Evolutionary conservation across 768 basidiomycete genomes (phyloP), one percentile per base, ranked within the genome.

Genomic region (Serendipita sp.): DNA sequence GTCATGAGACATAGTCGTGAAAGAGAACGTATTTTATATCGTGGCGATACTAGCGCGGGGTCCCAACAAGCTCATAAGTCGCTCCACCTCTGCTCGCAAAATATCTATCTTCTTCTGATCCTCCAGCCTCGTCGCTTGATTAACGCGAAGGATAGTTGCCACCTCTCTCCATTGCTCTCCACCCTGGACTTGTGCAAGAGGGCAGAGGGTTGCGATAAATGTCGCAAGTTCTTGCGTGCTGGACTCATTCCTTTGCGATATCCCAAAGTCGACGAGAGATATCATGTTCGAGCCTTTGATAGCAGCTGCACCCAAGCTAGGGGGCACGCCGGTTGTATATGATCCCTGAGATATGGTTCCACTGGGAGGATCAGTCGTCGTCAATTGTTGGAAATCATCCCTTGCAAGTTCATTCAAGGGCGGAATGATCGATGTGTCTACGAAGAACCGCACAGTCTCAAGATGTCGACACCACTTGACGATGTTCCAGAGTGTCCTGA

Each of bases 391-490:
- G 18, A 31, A 10, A 23, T 52, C 48, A 10, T 52, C 18, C 31
- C 48, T 18, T 6, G 55, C 55, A 23, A 60, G 55, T 10, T 29
- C 55, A 23, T 23, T 34, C 55, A 60, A 60, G 5, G 23, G 10
- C 5, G 55, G 55, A 31, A 60, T 60, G 6, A 5, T 34, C 5
- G 23, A 8, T 34, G 55, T 60, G 31, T 60, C 55, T 27, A 60
- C 55, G 2, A 23, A 60, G 27, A 60, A 60, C 1, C 55, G 18
- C 16, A 60, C 55, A 27, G 34, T 34, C 11, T 60, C 55, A 10
- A 60, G 55, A n/a, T 34, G 23, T 5, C 27, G 55, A 34, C 55
- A 60, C 55, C 55, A 60, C n/a, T 60, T 60, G 27, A 60, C 55
- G 55, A 60, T 8, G 27, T 60, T 60, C 55, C 55, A 60, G 6